These are phyloP conservation scores for Leptographium radiaticola DNA, from an alignment of 2,329 filamentous ascomycete genomes.

Conservation along the genomic window DNA sequence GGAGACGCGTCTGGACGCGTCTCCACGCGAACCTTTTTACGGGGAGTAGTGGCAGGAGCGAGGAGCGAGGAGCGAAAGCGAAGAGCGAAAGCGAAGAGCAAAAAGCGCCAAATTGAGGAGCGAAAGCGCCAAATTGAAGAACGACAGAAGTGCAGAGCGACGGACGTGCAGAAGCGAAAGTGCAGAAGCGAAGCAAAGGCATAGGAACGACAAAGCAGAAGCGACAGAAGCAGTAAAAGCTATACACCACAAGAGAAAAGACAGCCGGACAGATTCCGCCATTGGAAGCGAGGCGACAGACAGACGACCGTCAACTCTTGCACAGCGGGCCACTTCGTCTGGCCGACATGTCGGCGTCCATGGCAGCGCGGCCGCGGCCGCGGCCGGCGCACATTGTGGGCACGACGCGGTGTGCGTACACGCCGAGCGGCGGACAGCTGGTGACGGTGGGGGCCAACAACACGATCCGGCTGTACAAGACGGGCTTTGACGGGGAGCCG, in stretches of 20 bases:
- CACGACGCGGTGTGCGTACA: conserved; percentile 78
- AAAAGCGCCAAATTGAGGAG: too few species aligned
- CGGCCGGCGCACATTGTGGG: conserved; percentile 73
- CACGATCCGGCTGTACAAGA: conserved; percentile 83
- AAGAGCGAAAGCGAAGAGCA: not conserved
- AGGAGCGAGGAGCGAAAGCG: not conserved
- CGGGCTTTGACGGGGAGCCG: conserved; percentile 84
- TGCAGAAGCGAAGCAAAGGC: too few species aligned
- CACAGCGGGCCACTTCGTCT: too few species aligned
- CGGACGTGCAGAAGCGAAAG: too few species aligned
- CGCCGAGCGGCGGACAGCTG: conserved; percentile 71
- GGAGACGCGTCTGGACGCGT: conserved; percentile 28
- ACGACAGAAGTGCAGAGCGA: too few species aligned
- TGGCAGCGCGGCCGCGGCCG: conserved; percentile 37
- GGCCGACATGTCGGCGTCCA: not conserved
- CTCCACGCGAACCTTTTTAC: conserved; percentile 9
- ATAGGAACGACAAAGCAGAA: too few species aligned
- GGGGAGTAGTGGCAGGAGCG: not conserved
- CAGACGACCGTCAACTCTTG: too few species aligned
- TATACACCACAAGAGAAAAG: too few species aligned
- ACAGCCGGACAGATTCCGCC: too few species aligned
- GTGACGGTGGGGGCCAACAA: conserved; percentile 91
- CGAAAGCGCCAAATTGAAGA: too few species aligned
- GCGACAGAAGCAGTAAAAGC: too few species aligned
- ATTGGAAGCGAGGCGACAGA: too few species aligned